A percentile compares a stretch with the other conserved stretches of the same genome.
These are phyloP conservation scores for Begonia loranthoides DNA, from an alignment of 306 rosid species.

Conservation along the genomic window DNA sequence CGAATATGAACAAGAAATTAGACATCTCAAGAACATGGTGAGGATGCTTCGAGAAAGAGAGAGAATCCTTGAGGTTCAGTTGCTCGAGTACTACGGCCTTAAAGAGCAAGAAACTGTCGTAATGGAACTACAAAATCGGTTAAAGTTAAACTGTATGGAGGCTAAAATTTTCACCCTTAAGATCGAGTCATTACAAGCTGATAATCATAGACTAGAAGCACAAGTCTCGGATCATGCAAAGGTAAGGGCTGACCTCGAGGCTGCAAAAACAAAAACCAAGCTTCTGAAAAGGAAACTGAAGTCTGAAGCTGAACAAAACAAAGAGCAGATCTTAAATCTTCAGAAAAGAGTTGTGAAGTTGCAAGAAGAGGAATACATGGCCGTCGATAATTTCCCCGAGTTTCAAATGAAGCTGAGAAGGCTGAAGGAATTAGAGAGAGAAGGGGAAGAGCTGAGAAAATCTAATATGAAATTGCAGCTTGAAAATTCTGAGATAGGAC, in stretches of 20 bases:
- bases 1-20: constrained; percentile 52
- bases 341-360: constrained; percentile 49
- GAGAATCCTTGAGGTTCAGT: constrained; percentile 52
- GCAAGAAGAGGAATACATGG: constrained; percentile 41
- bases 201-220: constrained; percentile 46
- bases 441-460: constrained; percentile 40
- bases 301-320: constrained; percentile 63
- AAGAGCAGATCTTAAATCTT: constrained; percentile 46
- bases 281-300: constrained; percentile 57
- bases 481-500: constrained; percentile 52
- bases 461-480: constrained; percentile 36
- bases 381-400: constrained; percentile 18
- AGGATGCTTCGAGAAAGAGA: constrained; percentile 70
- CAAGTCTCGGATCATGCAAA: constrained; percentile 39
- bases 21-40: constrained; percentile 43
- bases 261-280: constrained; percentile 44
- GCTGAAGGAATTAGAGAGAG: constrained; percentile 48
- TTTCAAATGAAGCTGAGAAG: constrained; percentile 28
- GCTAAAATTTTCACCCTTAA: constrained; percentile 65
- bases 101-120: constrained; percentile 74
- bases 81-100: constrained; percentile 77
- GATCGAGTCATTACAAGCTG: constrained; percentile 55
- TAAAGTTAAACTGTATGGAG: constrained; percentile 65
- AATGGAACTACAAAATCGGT: constrained; percentile 69
- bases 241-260: constrained; percentile 51